Evolutionary conservation across 2,329 filamentous ascomycete species (phyloP), one percentile per base, ranked within the genome.

Genomic region (Aspergillus nomiae): DNA sequence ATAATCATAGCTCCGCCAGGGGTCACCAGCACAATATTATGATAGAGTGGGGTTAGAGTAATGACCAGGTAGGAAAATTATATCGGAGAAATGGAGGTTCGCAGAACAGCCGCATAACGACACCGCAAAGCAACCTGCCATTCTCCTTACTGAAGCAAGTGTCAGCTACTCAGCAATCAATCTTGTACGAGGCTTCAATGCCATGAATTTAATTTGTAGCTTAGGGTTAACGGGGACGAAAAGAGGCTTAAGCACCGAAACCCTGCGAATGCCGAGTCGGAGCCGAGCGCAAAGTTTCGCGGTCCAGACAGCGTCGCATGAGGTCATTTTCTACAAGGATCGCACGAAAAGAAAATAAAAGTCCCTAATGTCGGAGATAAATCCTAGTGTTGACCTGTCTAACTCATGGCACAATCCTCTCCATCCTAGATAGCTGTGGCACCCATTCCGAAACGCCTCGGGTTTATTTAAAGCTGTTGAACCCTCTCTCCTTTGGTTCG

Each of bases 261-360:
- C 19, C 10, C 12, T 10, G 30, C 28, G 16, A 55, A 38, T 4
- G 51, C 51, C 51, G 51, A 55, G 51, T 55, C 51, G 51, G 51
- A 38, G 51, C 51, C 51, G 51, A 55, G 14, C 11, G 10, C 7
- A 28, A 36, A 38, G 51, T 55, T 55, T 36, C 26, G 30, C 12
- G 51, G 51, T 38, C 51, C 34, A 55, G 51, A 55, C 51, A 55
- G 51, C 16, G 48, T 38, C 21, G 30, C 32, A 26, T 55, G 51
- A 55, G 51, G 32, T 55, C 51, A 38, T 38, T 38, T 38, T n/a
- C 32, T 36, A 38, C 51, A 38, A 55, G 51, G 51, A 38, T 55
- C n/a, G 32, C 45, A 48, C 24, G 21, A 48, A 48, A 48, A 55
- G 11, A 32, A 38, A 24, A 34, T 21, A 54, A 36, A 36, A 38